Conservation (phyloP, 2,329 filamentous ascomycete species). For the Colletotrichum kahawae region DNA sequence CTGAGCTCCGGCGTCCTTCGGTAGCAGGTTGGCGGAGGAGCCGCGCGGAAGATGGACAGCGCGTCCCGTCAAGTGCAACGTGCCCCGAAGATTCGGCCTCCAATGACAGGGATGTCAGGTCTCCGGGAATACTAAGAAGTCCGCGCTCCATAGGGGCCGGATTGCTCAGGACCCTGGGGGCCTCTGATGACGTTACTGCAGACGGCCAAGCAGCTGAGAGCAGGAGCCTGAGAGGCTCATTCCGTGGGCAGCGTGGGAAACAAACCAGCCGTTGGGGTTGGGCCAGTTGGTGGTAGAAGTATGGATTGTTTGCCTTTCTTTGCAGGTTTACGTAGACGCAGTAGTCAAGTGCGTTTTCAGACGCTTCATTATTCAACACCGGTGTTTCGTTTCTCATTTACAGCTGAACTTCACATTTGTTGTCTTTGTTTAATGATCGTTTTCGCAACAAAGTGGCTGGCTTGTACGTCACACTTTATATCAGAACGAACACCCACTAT, state of each 20-base stretch:
- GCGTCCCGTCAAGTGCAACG: constrained; percentile 10
- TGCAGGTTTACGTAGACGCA: neutral
- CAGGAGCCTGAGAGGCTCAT: neutral
- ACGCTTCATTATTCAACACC: neutral
- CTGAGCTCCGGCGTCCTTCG: neutral
- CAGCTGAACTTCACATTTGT: neutral
- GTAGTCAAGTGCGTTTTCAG: neutral
- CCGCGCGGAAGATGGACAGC: neutral
- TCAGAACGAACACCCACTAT: neutral
- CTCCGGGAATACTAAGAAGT: neutral
- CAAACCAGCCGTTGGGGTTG: constrained; percentile 10
- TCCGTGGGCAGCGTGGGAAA: neutral
- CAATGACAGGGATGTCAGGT: neutral
- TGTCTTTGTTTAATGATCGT: neutral
- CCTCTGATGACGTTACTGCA: neutral
- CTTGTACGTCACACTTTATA: neutral
- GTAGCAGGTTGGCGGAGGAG: neutral
- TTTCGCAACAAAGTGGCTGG: neutral
- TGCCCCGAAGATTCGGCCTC: neutral
- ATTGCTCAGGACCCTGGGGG: neutral
- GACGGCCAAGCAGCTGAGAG: neutral
- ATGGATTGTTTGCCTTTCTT: neutral
- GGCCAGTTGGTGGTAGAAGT: constrained; percentile 10
- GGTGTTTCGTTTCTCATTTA: neutral
- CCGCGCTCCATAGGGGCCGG: constrained; percentile 11